These are phyloP conservation scores for Mrakia gelida DNA, from an alignment of 768 basidiomycete genomes.

Conservation along the genomic window DNA sequence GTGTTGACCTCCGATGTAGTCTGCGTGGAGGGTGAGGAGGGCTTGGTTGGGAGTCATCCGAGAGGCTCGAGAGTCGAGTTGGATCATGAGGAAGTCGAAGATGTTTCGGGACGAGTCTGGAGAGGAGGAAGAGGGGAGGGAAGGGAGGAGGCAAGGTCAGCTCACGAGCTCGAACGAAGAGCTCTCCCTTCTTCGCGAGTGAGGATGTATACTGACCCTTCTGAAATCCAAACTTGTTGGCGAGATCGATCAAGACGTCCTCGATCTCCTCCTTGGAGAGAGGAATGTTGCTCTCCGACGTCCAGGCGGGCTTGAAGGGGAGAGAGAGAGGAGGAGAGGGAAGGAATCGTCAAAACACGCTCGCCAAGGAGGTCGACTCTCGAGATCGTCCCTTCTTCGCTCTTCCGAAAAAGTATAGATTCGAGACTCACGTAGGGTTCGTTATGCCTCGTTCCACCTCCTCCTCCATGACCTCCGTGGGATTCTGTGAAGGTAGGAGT, in stretches of 20 bases:
- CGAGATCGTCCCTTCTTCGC: not conserved
- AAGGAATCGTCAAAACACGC: constrained; percentile 2
- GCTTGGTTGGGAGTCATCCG: constrained; percentile 97
- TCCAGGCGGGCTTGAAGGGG: constrained; percentile 75
- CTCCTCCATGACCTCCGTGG: constrained; percentile 6
- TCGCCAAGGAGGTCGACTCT: not conserved
- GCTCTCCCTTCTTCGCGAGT: not conserved
- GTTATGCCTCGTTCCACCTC: constrained; percentile 6
- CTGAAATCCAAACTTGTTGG: constrained; percentile 99
- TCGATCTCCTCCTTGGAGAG: constrained; percentile 98
- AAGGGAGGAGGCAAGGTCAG: not conserved
- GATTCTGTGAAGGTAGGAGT: constrained; percentile 29
- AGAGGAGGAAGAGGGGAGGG: too few species aligned
- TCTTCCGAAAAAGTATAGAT: not conserved
- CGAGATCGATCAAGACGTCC: constrained; percentile 93
- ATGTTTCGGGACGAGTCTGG: constrained; percentile 47
- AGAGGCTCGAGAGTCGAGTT: constrained; percentile 91
- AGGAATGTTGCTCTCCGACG: constrained; percentile 84
- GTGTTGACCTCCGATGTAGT: constrained; percentile 97
- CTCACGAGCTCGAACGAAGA: not conserved
- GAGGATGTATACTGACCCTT: constrained; percentile 56
- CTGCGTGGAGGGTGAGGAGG: constrained; percentile 88
- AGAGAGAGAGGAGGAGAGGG: not conserved
- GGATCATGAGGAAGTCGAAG: constrained; percentile 97
- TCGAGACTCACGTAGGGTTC: constrained; percentile 27